These are phyloP conservation scores for Solanum sitiens DNA, from an alignment of 257 asterid genomes.

Conservation along the genomic window DNA sequence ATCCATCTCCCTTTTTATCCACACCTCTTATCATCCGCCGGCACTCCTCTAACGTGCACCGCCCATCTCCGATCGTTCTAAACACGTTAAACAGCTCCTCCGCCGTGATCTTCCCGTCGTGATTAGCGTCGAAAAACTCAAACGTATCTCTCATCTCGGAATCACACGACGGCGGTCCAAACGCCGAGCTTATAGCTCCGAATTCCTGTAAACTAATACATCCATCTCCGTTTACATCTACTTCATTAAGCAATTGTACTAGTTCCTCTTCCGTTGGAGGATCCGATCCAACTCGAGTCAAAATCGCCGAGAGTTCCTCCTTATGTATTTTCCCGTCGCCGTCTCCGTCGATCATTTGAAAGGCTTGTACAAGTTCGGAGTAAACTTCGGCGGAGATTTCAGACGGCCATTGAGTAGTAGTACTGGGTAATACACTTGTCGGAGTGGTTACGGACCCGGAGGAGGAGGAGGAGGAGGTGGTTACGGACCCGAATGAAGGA, in stretches of 20 bases:
- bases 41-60: slow-evolving; percentile 18
- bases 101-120: slow-evolving; percentile 20
- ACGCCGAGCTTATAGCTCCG: slow-evolving; percentile 34
- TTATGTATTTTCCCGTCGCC: slow-evolving; percentile 38
- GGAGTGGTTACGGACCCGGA: slow-evolving; percentile 34
- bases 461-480: slow-evolving; percentile 18
- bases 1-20: slow-evolving; percentile 13
- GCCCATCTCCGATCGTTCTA: neutral
- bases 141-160: slow-evolving; percentile 34
- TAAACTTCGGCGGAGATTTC: slow-evolving; percentile 11
- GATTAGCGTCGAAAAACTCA: slow-evolving; percentile 12
- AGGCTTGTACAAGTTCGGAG: slow-evolving; percentile 33
- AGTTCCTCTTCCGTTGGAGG: slow-evolving; percentile 37
- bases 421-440: slow-evolving; percentile 18
- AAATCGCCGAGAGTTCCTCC: slow-evolving; percentile 30
- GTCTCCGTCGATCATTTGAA: slow-evolving; percentile 33
- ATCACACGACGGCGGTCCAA: slow-evolving; percentile 37
- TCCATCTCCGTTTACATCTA: slow-evolving; percentile 39
- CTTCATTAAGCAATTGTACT: slow-evolving; percentile 22
- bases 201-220: slow-evolving; percentile 42
- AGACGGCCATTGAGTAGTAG: neutral
- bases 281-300: slow-evolving; percentile 28
- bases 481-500: slow-evolving; percentile 4
- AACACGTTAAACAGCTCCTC: slow-evolving; percentile 8
- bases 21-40: slow-evolving; percentile 13